These are phyloP conservation scores for Aristolochia californica DNA, from an alignment of 164 flowering plant genomes.

Conservation along the genomic window DNA sequence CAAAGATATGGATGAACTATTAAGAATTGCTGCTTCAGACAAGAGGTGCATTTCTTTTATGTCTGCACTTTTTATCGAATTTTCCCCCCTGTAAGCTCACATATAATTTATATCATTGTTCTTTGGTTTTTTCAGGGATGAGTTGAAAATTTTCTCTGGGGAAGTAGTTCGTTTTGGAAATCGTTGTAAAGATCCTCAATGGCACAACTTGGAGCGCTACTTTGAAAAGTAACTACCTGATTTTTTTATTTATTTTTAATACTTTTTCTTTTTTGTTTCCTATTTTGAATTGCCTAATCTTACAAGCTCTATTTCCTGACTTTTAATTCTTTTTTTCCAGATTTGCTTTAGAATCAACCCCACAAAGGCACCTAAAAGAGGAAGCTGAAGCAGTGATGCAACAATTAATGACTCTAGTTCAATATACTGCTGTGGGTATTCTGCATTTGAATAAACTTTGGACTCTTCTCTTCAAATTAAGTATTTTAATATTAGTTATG, in stretches of 20 bases:
- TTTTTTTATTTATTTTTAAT: background rate
- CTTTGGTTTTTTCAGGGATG: slow-evolving; percentile 46
- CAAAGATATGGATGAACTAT: slow-evolving; percentile 64
- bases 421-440: slow-evolving; percentile 75
- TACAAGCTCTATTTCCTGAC: background rate
- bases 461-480: too few relatives aligned
- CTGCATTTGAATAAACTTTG: background rate
- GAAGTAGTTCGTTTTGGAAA: slow-evolving; percentile 93
- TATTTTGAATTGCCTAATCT: background rate
- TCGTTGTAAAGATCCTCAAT: slow-evolving; percentile 93
- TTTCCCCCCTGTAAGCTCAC: background rate
- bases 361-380: slow-evolving; percentile 54
- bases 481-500: too few relatives aligned
- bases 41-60: slow-evolving; percentile 45
- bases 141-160: slow-evolving; percentile 59
- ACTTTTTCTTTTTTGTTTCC: slow-evolving; percentile 1
- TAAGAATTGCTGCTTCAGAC: slow-evolving; percentile 77
- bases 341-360: slow-evolving; percentile 46
- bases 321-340: slow-evolving; percentile 20
- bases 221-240: slow-evolving; percentile 56
- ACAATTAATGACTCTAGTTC: slow-evolving; percentile 60
- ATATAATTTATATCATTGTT: background rate
- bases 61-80: background rate
- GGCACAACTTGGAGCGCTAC: slow-evolving; percentile 82
- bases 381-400: slow-evolving; percentile 64